Percentiles rank a stretch among this genome's conserved stretches.
These are phyloP conservation scores for Tinospora cordifolia DNA, from an alignment of 164 flowering plant genomes.

Conservation along the genomic window DNA sequence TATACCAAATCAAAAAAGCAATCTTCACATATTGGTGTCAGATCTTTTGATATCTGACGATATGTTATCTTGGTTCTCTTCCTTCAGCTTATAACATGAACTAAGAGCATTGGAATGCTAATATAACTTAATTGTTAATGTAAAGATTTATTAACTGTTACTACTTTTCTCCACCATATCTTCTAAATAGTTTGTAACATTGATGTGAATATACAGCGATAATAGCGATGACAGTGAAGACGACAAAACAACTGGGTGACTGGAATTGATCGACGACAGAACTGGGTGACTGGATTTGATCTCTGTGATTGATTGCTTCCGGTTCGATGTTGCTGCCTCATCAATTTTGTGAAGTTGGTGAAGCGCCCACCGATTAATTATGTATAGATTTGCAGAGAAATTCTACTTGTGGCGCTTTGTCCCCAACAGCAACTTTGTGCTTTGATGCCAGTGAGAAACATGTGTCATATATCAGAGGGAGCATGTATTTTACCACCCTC, in stretches of 20 bases:
- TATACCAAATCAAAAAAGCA: neutral
- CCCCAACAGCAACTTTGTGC: neutral
- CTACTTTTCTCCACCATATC: neutral
- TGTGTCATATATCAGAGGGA: neutral
- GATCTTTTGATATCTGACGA: neutral
- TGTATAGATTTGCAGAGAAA: neutral
- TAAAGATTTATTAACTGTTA: neutral
- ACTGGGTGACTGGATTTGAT: constrained; percentile 32
- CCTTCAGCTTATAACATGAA: neutral
- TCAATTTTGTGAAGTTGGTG: constrained; percentile 10
- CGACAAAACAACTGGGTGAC: constrained; percentile 41
- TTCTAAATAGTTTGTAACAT: neutral
- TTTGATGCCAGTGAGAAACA: constrained; percentile 3
- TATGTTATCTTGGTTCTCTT: neutral
- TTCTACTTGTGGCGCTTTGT: neutral
- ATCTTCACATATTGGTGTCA: neutral
- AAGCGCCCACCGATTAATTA: neutral
- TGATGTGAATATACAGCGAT: constrained; percentile 58
- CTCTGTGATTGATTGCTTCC: neutral
- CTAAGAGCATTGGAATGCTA: neutral
- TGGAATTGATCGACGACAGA: constrained; percentile 24
- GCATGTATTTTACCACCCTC: neutral
- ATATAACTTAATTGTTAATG: neutral
- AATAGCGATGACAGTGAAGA: constrained; percentile 73
- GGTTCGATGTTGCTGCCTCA: neutral